Conservation (phyloP, 176 grass and related monocot genomes). For the Oryza glaberrima region DNA sequence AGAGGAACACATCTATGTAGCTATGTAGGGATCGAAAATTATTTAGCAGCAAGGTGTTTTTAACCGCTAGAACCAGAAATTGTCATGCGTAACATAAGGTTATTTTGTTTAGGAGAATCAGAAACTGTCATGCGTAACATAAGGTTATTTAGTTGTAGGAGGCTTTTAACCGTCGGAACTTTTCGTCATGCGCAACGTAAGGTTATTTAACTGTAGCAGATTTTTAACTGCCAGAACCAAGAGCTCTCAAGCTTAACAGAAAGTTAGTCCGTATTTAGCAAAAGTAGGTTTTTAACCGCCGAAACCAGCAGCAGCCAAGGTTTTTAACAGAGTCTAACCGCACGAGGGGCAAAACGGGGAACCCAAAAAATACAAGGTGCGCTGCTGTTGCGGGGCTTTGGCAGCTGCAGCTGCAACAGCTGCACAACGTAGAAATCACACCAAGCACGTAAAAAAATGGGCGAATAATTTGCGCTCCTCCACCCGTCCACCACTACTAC, state of each 20-base stretch:
- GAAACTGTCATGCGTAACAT: no score
- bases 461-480: constrained; percentile 71
- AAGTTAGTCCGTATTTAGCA: not conserved
- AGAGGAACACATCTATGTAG: no score
- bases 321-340: no score
- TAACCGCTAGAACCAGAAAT: no score
- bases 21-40: no score
- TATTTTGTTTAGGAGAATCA: no score
- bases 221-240: no score
- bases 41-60: no score
- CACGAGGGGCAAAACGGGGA: constrained; percentile 28
- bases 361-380: not conserved
- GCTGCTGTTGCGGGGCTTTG: not conserved
- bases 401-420: not conserved
- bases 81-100: not conserved
- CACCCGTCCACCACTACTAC: constrained; percentile 43
- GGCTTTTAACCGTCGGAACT: no score
- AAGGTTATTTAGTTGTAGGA: not conserved
- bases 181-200: no score
- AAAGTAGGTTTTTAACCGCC: not conserved
- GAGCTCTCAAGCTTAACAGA: no score
- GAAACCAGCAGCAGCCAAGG: not conserved
- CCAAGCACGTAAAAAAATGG: constrained; percentile 31
- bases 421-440: not conserved
- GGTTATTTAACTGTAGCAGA: no score